A percentile compares a stretch with the other conserved stretches of the same genome.
Evolutionary conservation across 805 yeast species (phyloP).

Genomic region (Candida coquimbonensis): DNA sequence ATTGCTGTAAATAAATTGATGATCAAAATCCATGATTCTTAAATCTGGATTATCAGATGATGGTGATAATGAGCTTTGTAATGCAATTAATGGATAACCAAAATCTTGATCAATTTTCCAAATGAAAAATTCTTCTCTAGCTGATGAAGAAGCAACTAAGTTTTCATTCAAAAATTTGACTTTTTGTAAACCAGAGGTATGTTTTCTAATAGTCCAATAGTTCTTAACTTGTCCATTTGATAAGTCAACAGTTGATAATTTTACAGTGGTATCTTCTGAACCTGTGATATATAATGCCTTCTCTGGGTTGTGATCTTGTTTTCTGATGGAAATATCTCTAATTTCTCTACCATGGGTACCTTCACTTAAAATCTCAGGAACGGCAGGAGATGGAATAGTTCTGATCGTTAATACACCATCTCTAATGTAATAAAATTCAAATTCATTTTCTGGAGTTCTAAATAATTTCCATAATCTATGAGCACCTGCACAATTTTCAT

Average conservation of each 20-base stretch:
- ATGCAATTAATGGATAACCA: constrained; percentile 37
- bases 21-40: constrained; percentile 81
- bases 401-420: constrained; percentile 42
- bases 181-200: constrained; percentile 83
- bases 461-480: constrained; percentile 75
- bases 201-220: constrained; percentile 64
- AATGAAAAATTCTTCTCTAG: constrained; percentile 79
- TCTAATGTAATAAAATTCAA: constrained; percentile 52
- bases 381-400: constrained; percentile 19
- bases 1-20: constrained; percentile 30
- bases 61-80: constrained; percentile 50
- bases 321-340: constrained; percentile 60
- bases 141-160: constrained; percentile 54
- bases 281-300: constrained; percentile 58
- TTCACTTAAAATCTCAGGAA: constrained; percentile 32
- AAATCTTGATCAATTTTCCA: constrained; percentile 54
- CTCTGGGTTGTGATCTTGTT: constrained; percentile 23
- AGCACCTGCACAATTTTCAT: constrained; percentile 83
- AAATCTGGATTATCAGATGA: constrained; percentile 65
- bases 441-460: constrained; percentile 19
- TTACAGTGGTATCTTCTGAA: constrained; percentile 81
- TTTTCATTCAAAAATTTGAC: constrained; percentile 51
- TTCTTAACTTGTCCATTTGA: constrained; percentile 37
- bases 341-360: constrained; percentile 94
- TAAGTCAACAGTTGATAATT: constrained; percentile 36